Evolutionary conservation across 306 rosid genomes (phyloP).

Genomic region (Erythrophleum fordii): DNA sequence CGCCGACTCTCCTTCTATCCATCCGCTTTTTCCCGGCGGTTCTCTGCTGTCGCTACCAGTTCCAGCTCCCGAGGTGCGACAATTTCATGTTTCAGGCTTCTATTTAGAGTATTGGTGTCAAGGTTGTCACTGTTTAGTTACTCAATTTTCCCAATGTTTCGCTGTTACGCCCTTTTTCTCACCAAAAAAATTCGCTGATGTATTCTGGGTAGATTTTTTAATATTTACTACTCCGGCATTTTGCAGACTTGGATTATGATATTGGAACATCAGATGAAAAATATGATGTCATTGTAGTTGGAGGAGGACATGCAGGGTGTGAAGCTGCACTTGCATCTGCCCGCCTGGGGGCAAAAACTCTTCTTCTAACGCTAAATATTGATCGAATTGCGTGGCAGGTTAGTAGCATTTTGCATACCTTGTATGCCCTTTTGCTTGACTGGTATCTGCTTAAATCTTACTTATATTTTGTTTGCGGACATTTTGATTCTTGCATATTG

Average conservation of each 20-base stretch:
- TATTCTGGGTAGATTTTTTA: background rate
- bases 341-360: conserved; percentile 27
- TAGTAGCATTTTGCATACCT: background rate
- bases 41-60: conserved; percentile 41
- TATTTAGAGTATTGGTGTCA: background rate
- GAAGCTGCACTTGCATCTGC: conserved; percentile 65
- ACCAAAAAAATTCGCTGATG: background rate
- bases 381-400: conserved; percentile 29
- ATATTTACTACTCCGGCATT: conserved; percentile 11
- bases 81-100: conserved; percentile 6
- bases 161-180: background rate
- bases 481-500: background rate
- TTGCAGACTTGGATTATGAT: conserved; percentile 49
- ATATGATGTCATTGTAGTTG: conserved; percentile 94
- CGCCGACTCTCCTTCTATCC: conserved; percentile 39
- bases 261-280: conserved; percentile 57
- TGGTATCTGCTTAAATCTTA: background rate
- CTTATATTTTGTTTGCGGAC: background rate
- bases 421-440: background rate
- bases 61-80: conserved; percentile 54
- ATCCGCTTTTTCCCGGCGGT: conserved; percentile 48
- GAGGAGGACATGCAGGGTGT: conserved; percentile 99
- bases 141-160: background rate
- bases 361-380: conserved; percentile 9
- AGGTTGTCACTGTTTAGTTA: background rate